These are phyloP conservation scores for Sanghuangporus sanghuang DNA, from an alignment of 1,284 basidiomycete genomes.

Conservation along the genomic window DNA sequence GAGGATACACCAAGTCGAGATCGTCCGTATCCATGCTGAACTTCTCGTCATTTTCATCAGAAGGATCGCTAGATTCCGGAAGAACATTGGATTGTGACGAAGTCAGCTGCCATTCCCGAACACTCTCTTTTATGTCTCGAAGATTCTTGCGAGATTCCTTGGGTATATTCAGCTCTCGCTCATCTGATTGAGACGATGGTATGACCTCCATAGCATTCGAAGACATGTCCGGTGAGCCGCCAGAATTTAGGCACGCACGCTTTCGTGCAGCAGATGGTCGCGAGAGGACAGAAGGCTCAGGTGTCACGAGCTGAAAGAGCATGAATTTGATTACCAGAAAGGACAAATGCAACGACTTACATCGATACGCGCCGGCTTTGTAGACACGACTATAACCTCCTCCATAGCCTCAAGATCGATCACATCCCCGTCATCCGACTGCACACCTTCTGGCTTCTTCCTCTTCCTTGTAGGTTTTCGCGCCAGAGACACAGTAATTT, in stretches of 20 bases:
- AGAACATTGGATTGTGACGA: slow-evolving; percentile 17
- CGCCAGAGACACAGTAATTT: neutral
- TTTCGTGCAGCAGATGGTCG: neutral
- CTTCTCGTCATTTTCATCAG: slow-evolving; percentile 4
- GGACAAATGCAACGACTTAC: neutral
- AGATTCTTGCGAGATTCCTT: slow-evolving; percentile 24
- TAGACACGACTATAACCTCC: slow-evolving; percentile 5
- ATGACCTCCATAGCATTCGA: slow-evolving; percentile 24
- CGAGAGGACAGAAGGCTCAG: neutral
- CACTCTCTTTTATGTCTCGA: slow-evolving; percentile 31
- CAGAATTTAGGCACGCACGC: neutral
- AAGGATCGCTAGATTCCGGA: neutral
- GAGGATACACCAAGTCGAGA: slow-evolving; percentile 21
- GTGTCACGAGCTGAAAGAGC: neutral
- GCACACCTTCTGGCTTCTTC: neutral
- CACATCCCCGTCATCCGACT: slow-evolving; percentile 2
- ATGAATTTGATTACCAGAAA: neutral
- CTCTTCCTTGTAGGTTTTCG: slow-evolving; percentile 1
- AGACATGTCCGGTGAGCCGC: neutral
- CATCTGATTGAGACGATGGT: slow-evolving; percentile 68
- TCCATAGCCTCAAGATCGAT: slow-evolving; percentile 1
- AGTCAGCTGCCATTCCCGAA: slow-evolving; percentile 39
- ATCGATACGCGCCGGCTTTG: slow-evolving; percentile 1
- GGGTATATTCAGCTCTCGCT: slow-evolving; percentile 45
- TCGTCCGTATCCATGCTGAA: slow-evolving; percentile 22